A percentile compares a stretch with the other conserved stretches of the same genome.
These are phyloP conservation scores for Fusarium chaquense DNA, from an alignment of 2,329 filamentous ascomycete genomes.

Conservation along the genomic window DNA sequence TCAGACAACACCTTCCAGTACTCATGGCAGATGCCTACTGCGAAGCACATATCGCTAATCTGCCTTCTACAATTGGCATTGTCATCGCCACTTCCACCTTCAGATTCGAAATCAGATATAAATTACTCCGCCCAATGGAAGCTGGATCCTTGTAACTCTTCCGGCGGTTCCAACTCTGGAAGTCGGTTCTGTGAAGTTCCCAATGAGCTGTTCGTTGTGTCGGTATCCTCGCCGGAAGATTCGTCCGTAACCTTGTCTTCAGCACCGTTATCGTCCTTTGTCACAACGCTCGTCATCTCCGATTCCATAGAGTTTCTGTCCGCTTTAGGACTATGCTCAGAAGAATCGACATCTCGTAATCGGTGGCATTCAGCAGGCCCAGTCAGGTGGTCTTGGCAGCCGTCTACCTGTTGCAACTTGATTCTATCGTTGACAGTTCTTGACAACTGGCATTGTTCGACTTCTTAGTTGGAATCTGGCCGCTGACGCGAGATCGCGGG, in stretches of 20 bases:
- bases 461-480: background rate
- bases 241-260: background rate
- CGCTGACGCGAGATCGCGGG: too few relatives aligned
- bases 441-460: background rate
- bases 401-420: slow-evolving; percentile 1
- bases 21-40: too few relatives aligned
- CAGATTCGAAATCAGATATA: background rate
- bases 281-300: background rate
- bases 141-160: background rate
- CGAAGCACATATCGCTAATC: too few relatives aligned
- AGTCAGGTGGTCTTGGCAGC: background rate
- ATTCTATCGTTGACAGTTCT: background rate
- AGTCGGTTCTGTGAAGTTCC: background rate
- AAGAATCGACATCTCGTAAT: background rate
- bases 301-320: background rate
- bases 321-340: background rate
- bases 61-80: background rate
- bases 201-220: background rate
- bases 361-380: background rate
- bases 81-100: background rate
- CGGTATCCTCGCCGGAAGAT: background rate
- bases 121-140: background rate
- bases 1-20: too few relatives aligned
- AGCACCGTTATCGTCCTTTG: background rate
- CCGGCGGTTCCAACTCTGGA: background rate